Base-by-base conservation (phyloP, 768 basidiomycete species). In the Xanthoconium stramineum region DNA sequence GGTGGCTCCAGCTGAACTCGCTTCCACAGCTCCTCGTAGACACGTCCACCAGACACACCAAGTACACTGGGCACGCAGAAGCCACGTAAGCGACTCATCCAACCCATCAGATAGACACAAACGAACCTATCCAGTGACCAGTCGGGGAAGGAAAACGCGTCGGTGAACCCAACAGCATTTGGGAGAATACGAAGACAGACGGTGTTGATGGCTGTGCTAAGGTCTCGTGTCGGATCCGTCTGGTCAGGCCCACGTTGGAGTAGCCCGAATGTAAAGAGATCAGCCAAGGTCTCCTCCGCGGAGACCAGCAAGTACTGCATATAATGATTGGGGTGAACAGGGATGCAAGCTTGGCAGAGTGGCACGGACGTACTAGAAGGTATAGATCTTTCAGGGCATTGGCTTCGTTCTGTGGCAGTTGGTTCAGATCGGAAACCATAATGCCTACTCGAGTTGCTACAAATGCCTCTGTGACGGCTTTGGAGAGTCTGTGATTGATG, bases 101-200 rank as follows among this genome's bases (percentile, higher is more conserved):
- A 24, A 24, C 24, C 24, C 1, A 29, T 38, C 5, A 17, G 14
- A 44, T 0, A 7, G 11, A 48, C 10, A 1, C 9, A 30, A 28
- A 44, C 55, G 15, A 47, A 83, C 83, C 85, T 86, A 60, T 89
- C 80, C 17, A 91, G 72, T 50, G 88, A 82, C 84, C 86, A 91
- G 62, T 91, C 88, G 0, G 81, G 78, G 61, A 88, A 88, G 0
- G 83, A 85, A 65, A 91, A 89, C 4, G 86, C 83, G 65, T 91
- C 89, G 6, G 78, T 83, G 51, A 91, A 71, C 0, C 83, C 85
- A 51, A 91, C 81, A 6, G 79, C 80, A 55, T 91, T 78, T 0
- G 86, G 84, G 0, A 89, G 66, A 12, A 91, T 59, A 46, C 76
- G 75, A 9, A 69, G 61, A 65, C 84, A 88, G 1, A 81, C 58